Evolutionary conservation across 108 stramenopile genomes (phyloP), one percentile per base, ranked within the genome.

Genomic region (Mayamaea pseudoterrestris): DNA sequence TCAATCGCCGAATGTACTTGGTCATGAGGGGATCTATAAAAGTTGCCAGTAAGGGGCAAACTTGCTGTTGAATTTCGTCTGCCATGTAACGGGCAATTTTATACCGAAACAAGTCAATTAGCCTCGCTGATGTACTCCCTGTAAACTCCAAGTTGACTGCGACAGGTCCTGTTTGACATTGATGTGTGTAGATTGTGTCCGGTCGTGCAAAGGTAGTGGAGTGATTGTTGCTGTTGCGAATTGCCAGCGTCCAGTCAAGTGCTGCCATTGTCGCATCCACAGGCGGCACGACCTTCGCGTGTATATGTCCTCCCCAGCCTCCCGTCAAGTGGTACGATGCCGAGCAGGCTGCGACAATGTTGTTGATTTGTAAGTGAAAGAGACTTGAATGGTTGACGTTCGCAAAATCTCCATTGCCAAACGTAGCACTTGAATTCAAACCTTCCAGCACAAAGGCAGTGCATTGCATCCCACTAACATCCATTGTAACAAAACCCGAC

Each of bases 21-120:
- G 46, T 61, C 26, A 71, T 2, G 6, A 54, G 13, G 4, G 64
- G 59, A 61, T 65, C 64, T 1, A 62, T 28, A 25, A 42, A 20
- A 29, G 30, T 28, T 30, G 29, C 48, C 30, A 77, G 40, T 29
- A 71, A 21, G 8, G 65, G 50, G 42, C 82, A 79, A 3, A 71
- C 27, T 45, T 73, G 47, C 0, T 58, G 44, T 44, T 68, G 66
- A 28, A 79, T 35, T 0, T 62, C 69, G n/a, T 45, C 21, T 4
- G 74, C 63, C 17, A 83, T 31, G 26, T 60, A 58, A 0, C 54
- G 35, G n/a, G 54, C 35, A 53, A 86, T 86, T 5, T 55, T 30
- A 22, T 54, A 61, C 1, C 65, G 62, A 52, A 86, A 81, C n/a
- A 76, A 47, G 23, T 65, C 59, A 27, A 86, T 72, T 16, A 81